These are phyloP conservation scores for Pharus latifolius DNA, from an alignment of 176 grass and related monocot species.

Conservation along the genomic window DNA sequence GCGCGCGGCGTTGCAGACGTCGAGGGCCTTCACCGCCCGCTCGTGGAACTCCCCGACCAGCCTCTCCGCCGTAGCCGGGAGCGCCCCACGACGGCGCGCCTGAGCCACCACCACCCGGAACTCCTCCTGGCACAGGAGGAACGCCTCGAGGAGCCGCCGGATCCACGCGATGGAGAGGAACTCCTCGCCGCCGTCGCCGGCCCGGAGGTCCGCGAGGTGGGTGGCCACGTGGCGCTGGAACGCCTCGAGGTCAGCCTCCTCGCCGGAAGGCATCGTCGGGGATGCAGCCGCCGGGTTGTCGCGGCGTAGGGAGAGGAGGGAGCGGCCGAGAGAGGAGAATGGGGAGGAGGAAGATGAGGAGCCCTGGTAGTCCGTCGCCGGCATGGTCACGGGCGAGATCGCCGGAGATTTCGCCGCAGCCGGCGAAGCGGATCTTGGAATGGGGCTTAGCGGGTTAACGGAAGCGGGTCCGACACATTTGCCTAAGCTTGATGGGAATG, in stretches of 20 bases:
- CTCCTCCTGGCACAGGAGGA: conserved; percentile 62
- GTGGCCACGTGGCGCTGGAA: conserved; percentile 58
- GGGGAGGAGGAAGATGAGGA: conserved; percentile 33
- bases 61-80: conserved; percentile 17
- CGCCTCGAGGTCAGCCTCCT: conserved; percentile 47
- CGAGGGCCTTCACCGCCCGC: conserved; percentile 81
- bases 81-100: conserved; percentile 9
- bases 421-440: not conserved
- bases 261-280: not conserved
- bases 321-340: conserved; percentile 60
- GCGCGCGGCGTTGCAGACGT: conserved; percentile 84
- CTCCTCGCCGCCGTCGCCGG: not conserved
- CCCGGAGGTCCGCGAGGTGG: conserved; percentile 33
- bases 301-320: conserved; percentile 50
- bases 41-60: conserved; percentile 56
- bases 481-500: not conserved
- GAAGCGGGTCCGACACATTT: not conserved
- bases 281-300: conserved; percentile 21
- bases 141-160: conserved; percentile 66
- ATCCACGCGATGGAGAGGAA: conserved; percentile 63
- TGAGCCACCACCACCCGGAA: conserved; percentile 37
- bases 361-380: conserved; percentile 70
- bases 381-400: conserved; percentile 42
- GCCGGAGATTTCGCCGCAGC: not conserved
- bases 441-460: not conserved